Evolutionary conservation across 2,329 filamentous ascomycete species (phyloP).

Genomic region (Phialophora verrucosa): DNA sequence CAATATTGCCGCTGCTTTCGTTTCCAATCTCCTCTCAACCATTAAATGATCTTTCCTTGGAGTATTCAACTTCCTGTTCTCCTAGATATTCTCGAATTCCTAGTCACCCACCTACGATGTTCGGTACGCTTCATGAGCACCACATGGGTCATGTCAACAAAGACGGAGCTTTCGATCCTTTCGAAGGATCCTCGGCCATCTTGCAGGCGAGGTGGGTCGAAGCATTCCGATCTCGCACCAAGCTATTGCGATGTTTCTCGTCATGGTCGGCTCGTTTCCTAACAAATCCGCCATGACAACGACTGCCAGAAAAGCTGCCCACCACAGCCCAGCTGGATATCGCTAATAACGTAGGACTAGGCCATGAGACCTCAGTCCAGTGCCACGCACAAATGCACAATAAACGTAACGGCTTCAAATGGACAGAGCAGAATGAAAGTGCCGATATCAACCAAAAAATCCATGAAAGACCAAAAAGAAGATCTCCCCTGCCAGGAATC

Average conservation of each 20-base stretch:
- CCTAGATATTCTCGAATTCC: not conserved
- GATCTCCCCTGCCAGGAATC: conserved; percentile 7
- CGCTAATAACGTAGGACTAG: not conserved
- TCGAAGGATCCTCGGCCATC: not conserved
- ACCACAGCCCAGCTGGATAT: not conserved
- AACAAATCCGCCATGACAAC: not conserved
- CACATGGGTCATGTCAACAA: not conserved
- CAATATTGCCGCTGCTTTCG: not conserved
- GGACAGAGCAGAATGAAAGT: not conserved
- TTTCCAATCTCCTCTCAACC: not conserved
- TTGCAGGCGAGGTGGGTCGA: not conserved
- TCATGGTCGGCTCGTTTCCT: not conserved
- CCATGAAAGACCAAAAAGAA: not conserved
- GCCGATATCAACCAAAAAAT: not conserved
- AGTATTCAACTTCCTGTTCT: not conserved
- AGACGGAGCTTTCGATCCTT: not conserved
- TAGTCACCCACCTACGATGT: not conserved
- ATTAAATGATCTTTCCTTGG: not conserved
- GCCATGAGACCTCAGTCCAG: not conserved
- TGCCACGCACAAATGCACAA: not conserved
- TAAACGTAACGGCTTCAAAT: not conserved
- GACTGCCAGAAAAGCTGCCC: not conserved
- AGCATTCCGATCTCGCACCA: not conserved
- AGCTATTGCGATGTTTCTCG: not conserved
- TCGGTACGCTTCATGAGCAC: not conserved